Percentiles rank a stretch among this genome's conserved stretches.
Evolutionary conservation across 2,329 filamentous ascomycete genomes (phyloP).

Genomic region (Xylaria sp.): DNA sequence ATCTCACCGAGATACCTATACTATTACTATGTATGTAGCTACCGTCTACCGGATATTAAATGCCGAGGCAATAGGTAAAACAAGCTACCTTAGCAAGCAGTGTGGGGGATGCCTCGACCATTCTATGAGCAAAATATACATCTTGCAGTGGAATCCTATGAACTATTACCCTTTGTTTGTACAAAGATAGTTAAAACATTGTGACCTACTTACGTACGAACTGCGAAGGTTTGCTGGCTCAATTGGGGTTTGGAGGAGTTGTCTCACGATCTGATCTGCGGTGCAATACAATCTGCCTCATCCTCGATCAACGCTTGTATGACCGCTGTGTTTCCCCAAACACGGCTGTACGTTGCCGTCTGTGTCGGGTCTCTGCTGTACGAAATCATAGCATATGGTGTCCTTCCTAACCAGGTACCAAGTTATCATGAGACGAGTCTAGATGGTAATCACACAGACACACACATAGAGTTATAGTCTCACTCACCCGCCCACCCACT

Average conservation of each 20-base stretch:
- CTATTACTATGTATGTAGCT: no score
- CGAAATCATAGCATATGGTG: not conserved
- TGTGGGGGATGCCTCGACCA: not conserved
- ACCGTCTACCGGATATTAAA: slow-evolving; percentile 12
- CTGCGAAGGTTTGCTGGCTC: not conserved
- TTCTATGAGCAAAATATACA: not conserved
- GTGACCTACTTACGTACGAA: not conserved
- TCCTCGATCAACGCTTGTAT: not conserved
- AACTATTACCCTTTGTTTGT: not conserved
- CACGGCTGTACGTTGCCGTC: not conserved
- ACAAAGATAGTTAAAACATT: not conserved
- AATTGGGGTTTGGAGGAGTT: not conserved
- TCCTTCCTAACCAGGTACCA: not conserved
- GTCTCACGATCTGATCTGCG: slow-evolving; percentile 5
- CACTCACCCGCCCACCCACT: not conserved
- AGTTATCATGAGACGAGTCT: not conserved
- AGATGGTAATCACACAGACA: not conserved
- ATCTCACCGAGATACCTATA: not conserved
- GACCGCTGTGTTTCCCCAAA: slow-evolving; percentile 1
- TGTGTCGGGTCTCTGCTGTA: not conserved
- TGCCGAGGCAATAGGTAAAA: slow-evolving; percentile 10
- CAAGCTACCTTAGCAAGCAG: not conserved
- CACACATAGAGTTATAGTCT: not conserved
- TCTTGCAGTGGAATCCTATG: not conserved
- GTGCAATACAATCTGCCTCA: slow-evolving; percentile 9